Evolutionary conservation across 2,329 filamentous ascomycete genomes (phyloP), one percentile per base, ranked within the genome.

Genomic region (Penicillium hesseltinei): DNA sequence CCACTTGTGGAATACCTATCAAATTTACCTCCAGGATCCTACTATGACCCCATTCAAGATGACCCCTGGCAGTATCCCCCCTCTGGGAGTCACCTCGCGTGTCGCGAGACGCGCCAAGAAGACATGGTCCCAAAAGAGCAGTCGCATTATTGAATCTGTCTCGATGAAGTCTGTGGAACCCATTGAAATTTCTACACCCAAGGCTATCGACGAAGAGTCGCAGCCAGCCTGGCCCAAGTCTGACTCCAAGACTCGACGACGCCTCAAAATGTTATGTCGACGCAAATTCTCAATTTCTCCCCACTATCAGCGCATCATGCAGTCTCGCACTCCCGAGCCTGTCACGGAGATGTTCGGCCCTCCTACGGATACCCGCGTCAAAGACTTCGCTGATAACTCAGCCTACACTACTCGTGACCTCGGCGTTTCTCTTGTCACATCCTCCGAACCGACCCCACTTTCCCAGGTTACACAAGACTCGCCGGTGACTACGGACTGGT

Each of bases 11-110:
- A 82, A 84, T 68, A 85, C 83, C 9, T 88, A 87, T 71, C 83
- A 86, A 74, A 78, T 80, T 52, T 87, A 87, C 68, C 75, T 88
- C n/a, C 83, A 85, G 60, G 84, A 88, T 69, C 85, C 85, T 21
- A 84, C 82, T 4, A 80, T 87, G 47, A 88, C 85, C 1, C 85
- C 85, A 0, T 88, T 88, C 78, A 88, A 88, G 67, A 85, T 84
- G 74, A 78, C 87, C 1, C 85, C 85, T 2, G 85, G 85, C 48
- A 84, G 82, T 43, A 79, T 83, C 35, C 85, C 85, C 38, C 85
- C 85, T 11, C 80, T 87, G 51, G 85, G 85, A 19, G 83, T 88
- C 27, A 87, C 85, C 62, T 81, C 85, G 65, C 82, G 84, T 56
- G 84, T 88, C 36, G 83, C 84, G 5, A 79, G 84, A 49, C 81